These are phyloP conservation scores for Chlorella sp. DNA, from an alignment of 139 green algal species.

Conservation along the genomic window DNA sequence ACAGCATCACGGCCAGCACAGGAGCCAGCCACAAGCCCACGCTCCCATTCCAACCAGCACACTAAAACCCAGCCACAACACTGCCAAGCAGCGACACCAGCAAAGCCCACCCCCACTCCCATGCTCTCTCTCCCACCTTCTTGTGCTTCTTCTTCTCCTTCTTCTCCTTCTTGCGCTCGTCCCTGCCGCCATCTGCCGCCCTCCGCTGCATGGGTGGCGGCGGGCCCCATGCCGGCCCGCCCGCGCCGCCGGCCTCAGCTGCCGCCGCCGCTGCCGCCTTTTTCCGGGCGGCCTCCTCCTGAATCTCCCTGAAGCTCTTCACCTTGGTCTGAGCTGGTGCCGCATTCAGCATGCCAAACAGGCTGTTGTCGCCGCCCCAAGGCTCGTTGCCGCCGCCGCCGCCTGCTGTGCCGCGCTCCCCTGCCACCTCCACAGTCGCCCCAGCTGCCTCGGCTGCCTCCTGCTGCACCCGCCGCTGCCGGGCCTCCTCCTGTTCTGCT, in stretches of 20 bases:
- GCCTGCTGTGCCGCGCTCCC: not conserved
- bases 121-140: slow-evolving; percentile 39
- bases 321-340: not conserved
- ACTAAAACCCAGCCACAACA: too few species aligned
- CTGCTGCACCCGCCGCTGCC: not conserved
- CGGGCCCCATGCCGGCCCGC: too few species aligned
- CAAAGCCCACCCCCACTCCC: too few species aligned
- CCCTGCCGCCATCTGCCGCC: not conserved
- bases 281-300: slow-evolving; percentile 13
- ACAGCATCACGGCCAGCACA: too few species aligned
- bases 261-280: slow-evolving; percentile 5
- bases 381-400: slow-evolving; percentile 42
- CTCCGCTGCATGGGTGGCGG: too few species aligned
- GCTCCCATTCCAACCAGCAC: too few species aligned
- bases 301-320: slow-evolving; percentile 23
- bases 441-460: not conserved
- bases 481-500: not conserved
- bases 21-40: too few species aligned
- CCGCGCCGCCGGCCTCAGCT: not conserved
- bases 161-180: slow-evolving; percentile 40
- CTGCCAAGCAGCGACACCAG: too few species aligned
- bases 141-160: slow-evolving; percentile 59
- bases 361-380: slow-evolving; percentile 42
- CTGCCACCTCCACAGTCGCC: not conserved
- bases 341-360: slow-evolving; percentile 48